These are phyloP conservation scores for Pythium rhizo-oryzae DNA, from an alignment of 352 stramenopile genomes.

Conservation along the genomic window DNA sequence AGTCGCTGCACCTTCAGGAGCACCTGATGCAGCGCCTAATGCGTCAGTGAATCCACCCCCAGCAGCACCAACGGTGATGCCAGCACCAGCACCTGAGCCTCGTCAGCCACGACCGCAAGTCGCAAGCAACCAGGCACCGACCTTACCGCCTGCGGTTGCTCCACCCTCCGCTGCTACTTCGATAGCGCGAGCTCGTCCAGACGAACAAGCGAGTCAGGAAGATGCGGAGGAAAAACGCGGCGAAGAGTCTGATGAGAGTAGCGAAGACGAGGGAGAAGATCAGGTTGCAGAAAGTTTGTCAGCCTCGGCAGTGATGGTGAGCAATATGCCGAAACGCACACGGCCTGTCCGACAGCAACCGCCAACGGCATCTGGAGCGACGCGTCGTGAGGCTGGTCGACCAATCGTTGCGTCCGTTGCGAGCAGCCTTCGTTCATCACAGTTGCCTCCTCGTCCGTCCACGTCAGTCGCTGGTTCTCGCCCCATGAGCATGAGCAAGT, in stretches of 20 bases:
- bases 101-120: neutral
- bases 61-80: neutral
- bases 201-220: neutral
- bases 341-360: slow-evolving; percentile 18
- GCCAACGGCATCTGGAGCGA: neutral
- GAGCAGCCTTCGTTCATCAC: slow-evolving; percentile 19
- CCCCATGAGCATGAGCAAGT: slow-evolving; percentile 84
- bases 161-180: neutral
- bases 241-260: slow-evolving; percentile 27
- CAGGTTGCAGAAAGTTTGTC: slow-evolving; percentile 32
- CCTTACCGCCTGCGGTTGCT: neutral
- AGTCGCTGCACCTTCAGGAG: neutral
- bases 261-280: slow-evolving; percentile 29
- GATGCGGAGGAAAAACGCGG: slow-evolving; percentile 34
- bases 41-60: neutral
- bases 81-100: neutral
- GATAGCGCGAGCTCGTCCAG: neutral
- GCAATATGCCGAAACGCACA: slow-evolving; percentile 30
- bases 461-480: slow-evolving; percentile 43
- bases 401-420: slow-evolving; percentile 19
- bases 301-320: slow-evolving; percentile 32
- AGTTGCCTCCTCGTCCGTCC: slow-evolving; percentile 58
- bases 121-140: neutral
- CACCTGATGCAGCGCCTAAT: neutral
- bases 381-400: slow-evolving; percentile 2